Evolutionary conservation across 352 stramenopile species (phyloP), one percentile per base, ranked within the genome.

Genomic region (Globisporangium carolinianum): DNA sequence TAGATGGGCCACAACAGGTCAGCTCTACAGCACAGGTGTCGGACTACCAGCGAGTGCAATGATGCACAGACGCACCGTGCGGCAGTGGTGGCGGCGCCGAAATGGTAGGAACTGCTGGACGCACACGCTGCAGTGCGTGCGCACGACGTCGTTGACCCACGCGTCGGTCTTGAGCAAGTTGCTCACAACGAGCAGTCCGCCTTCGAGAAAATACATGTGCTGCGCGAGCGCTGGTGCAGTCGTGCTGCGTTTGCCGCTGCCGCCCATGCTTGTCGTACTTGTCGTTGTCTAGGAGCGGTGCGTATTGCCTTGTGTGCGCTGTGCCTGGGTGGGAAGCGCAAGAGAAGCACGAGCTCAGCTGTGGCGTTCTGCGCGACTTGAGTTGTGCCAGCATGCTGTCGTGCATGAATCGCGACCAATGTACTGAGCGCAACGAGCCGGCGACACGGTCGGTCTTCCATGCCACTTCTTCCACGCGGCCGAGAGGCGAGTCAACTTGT

Each of bases 71-170:
- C 62, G 24, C 47, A 79, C 71, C 58, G 83, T 90, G 53, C 83
- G 80, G 52, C 83, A 92, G 64, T 92, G 83, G 53, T 90, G 80
- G 43, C 83, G 78, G 14, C 80, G 76, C 15, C 80, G 80, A 50
- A 92, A 89, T 7, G 83, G 75, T 41, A 89, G 64, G 65, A 92
- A 93, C 55, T 89, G 80, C 75, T 89, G 79, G 37, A 91, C 68
- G 61, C 83, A 93, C 46, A 90, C 74, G 57, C 76, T 93, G 72
- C 83, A 93, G 60, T 91, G 83, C 15, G 78, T 87, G 32, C 80
- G 76, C 43, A 80, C 62, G 17, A 79, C 71, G 63, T 92, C 80
- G 37, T 86, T 66, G 11, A 92, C 65, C 83, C 83, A 92, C 8
- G 65, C 65, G 46, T 88, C 75, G 17, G 75, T 84, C 56, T 80